Evolutionary conservation across 805 yeast species (phyloP).

Genomic region (Kregervanrija pseudodelftensis): DNA sequence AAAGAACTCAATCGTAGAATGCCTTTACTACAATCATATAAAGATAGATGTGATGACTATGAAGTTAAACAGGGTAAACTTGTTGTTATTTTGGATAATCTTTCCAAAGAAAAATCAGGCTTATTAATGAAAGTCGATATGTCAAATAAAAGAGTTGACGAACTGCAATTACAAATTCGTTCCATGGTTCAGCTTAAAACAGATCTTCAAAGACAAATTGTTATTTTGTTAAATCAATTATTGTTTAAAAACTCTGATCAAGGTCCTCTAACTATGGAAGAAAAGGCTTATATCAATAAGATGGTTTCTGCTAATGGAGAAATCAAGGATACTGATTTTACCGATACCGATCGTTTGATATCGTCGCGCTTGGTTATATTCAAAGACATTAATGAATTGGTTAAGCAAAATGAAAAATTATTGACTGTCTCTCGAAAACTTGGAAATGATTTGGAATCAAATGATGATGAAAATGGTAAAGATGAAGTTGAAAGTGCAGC

Average conservation of each 20-base stretch:
- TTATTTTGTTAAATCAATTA: constrained; percentile 60
- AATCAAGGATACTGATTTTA: constrained; percentile 22
- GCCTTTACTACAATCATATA: constrained; percentile 66
- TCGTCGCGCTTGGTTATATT: constrained; percentile 70
- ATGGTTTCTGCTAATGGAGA: constrained; percentile 32
- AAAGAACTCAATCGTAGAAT: constrained; percentile 71
- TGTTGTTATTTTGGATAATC: constrained; percentile 45
- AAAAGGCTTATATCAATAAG: constrained; percentile 54
- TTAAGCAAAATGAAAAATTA: constrained; percentile 67
- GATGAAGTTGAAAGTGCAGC: constrained; percentile 32
- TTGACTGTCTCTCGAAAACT: constrained; percentile 61
- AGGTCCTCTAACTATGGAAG: constrained; percentile 56
- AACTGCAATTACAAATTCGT: constrained; percentile 39
- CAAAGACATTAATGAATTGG: constrained; percentile 57
- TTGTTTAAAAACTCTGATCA: constrained; percentile 49
- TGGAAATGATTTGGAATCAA: constrained; percentile 59
- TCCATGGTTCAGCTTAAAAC: constrained; percentile 49
- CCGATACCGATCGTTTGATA: constrained; percentile 68
- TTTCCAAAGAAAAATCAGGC: constrained; percentile 36
- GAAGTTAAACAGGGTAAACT: constrained; percentile 52
- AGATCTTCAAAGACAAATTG: constrained; percentile 82
- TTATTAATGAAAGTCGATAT: constrained; percentile 14
- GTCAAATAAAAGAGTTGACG: constrained; percentile 29
- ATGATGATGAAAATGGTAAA: constrained; percentile 45
- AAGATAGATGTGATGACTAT: constrained; percentile 47